phyloP scores from a whole-genome alignment of 208 protist species.

The Acanthamoeba triangularis region DNA sequence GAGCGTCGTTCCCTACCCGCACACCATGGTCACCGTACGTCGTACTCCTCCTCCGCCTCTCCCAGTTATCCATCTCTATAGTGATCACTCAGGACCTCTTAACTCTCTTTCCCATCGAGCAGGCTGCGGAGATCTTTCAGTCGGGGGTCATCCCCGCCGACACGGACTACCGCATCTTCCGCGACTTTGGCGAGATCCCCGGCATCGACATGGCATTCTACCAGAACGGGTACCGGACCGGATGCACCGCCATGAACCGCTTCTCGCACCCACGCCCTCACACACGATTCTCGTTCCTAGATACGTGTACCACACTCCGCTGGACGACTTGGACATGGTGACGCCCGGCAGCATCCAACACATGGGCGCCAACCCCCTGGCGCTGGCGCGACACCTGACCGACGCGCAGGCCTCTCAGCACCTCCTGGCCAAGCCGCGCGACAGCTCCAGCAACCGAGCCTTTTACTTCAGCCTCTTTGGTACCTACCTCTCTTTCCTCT shows the following conservation, averaged over 20 bases:
- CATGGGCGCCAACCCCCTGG: constrained; percentile 78
- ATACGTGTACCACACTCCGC: constrained; percentile 82
- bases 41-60: no score
- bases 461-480: constrained; percentile 63
- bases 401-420: not conserved
- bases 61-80: no score
- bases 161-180: constrained; percentile 84
- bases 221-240: constrained; percentile 64
- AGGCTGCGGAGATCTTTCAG: constrained; percentile 80
- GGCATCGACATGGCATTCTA: constrained; percentile 81
- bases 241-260: not conserved
- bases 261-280: not conserved
- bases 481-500: not conserved
- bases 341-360: constrained; percentile 78
- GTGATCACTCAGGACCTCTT: no score
- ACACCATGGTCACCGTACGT: constrained; percentile 69
- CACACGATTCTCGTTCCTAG: not conserved
- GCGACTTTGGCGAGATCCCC: constrained; percentile 81
- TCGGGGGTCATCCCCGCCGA: constrained; percentile 79
- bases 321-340: constrained; percentile 68
- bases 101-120: no score
- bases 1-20: constrained; percentile 63
- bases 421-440: not conserved
- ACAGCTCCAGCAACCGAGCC: not conserved
- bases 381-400: constrained; percentile 17